Evolutionary conservation across 768 basidiomycete species (phyloP), one percentile per base, ranked within the genome.

Genomic region (Tylopilus balloui): DNA sequence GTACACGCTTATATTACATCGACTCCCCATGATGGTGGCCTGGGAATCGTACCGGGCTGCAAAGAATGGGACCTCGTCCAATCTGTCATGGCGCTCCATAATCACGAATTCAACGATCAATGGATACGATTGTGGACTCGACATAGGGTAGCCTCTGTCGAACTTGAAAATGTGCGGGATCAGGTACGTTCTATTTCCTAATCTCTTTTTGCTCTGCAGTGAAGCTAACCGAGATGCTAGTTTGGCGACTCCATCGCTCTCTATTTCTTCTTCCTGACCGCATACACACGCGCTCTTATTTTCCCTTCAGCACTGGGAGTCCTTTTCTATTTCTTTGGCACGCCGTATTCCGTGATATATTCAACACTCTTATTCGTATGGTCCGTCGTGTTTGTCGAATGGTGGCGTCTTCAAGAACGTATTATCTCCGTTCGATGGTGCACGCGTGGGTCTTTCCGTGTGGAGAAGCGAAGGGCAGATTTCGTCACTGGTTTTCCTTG

Each of bases 381-480:
- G 89, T 84, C 87, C 0, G 75, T 92, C 40, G 66, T 78, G 17
- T 95, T 94, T 59, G 86, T 94, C 52, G 93, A 97, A 66, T 86
- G 83, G 74, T 99, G 95, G 95, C 79, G 88, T 24, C 78, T 96
- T 31, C 80, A 80, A 50, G 90, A 98, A 67, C 81, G 86, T 15
- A 81, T 84, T 34, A 72, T 95, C n/a, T 81, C 90, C 2, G 78
- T 92, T 40, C 76, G 82, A 25, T 94, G 90, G 75, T 86, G 88
- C 4, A 89, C 87, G 0, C 80, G 80, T 23, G 88, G 87, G 19
- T 82, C 86, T 0, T 81, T 83, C 66, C 79, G 77, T 25, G 88
- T 89, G 7, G 91, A 92, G 62, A 82, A 80, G 52, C 78, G 79
- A 14, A 79, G 87, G 20, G 78, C 79, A 1, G 78, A 81, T 38